phyloP scores from a whole-genome alignment of 495 filamentous ascomycete genomes.

The Podospora bellae-mahoneyi region DNA sequence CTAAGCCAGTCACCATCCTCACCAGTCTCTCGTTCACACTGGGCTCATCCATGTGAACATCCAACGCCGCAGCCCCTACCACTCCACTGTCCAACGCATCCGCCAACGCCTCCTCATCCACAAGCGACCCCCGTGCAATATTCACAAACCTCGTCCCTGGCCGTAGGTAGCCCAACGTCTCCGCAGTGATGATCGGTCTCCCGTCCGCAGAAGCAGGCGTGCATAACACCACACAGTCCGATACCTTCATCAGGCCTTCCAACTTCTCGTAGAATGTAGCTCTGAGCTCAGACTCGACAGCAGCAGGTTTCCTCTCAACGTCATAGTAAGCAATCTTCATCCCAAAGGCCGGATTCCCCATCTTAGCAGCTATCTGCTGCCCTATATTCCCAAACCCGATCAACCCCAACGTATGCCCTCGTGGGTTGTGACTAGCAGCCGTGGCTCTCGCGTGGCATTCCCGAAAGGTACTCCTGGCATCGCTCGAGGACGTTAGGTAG shows the following conservation, averaged over 20 bases:
- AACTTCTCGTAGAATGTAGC: slow-evolving; percentile 54
- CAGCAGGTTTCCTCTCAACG: slow-evolving; percentile 52
- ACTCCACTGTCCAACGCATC: slow-evolving; percentile 56
- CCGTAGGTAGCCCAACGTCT: slow-evolving; percentile 52
- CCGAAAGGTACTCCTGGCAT: slow-evolving; percentile 38
- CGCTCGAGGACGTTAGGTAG: slow-evolving; percentile 21
- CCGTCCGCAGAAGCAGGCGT: slow-evolving; percentile 59
- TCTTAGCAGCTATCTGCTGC: slow-evolving; percentile 61
- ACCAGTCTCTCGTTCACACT: slow-evolving; percentile 46
- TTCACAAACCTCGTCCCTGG: slow-evolving; percentile 63
- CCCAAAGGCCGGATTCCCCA: slow-evolving; percentile 51
- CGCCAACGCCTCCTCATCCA: slow-evolving; percentile 67
- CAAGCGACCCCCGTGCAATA: slow-evolving; percentile 65
- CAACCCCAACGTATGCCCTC: slow-evolving; percentile 54
- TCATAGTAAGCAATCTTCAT: slow-evolving; percentile 72
- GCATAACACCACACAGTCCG: slow-evolving; percentile 66
- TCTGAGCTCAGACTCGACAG: slow-evolving; percentile 41
- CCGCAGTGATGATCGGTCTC: slow-evolving; percentile 50
- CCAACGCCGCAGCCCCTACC: slow-evolving; percentile 58
- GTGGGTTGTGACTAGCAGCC: slow-evolving; percentile 56
- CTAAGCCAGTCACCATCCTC: slow-evolving; percentile 36
- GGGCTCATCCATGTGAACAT: slow-evolving; percentile 65
- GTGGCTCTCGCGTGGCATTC: slow-evolving; percentile 58
- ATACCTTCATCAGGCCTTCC: slow-evolving; percentile 49
- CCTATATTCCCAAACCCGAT: slow-evolving; percentile 70